Percentiles rank a stretch among this genome's conserved stretches.
Evolutionary conservation across 768 basidiomycete genomes (phyloP).

Genomic region (Nevesoporus exiguus): DNA sequence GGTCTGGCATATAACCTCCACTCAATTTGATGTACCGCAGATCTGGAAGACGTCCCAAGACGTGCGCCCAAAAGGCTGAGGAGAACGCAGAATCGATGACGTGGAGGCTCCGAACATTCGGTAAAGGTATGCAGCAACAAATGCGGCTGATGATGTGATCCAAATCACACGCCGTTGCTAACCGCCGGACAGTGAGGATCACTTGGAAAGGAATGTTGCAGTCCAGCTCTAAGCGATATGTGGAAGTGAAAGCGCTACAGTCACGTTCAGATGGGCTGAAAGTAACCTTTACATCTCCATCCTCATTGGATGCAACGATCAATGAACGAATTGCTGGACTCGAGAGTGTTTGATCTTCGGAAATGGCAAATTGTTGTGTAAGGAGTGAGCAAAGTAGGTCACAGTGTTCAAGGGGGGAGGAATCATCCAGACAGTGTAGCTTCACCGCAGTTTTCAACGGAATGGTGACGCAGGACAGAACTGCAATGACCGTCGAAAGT

Average conservation of each 20-base stretch:
- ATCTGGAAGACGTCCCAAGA: neutral
- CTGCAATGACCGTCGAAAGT: neutral
- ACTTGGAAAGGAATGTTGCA: neutral
- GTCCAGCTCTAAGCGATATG: neutral
- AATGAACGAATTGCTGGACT: neutral
- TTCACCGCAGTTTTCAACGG: neutral
- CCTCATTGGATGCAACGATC: neutral
- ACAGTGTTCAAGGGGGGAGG: neutral
- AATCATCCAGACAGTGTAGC: neutral
- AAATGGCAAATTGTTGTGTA: neutral
- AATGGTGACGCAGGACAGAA: slow-evolving; percentile 4
- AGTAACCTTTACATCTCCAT: neutral
- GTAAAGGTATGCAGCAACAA: neutral
- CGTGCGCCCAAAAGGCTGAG: neutral
- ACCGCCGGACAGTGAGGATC: neutral
- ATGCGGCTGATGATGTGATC: neutral
- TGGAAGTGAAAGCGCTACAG: too few species aligned
- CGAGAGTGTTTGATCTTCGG: neutral
- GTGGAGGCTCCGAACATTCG: neutral
- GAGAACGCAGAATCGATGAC: neutral
- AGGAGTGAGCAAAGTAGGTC: neutral
- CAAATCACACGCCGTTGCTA: slow-evolving; percentile 19
- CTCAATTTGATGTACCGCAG: neutral
- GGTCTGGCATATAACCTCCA: neutral
- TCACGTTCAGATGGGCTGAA: neutral